Percentiles rank a stretch among this genome's conserved stretches.
Evolutionary conservation across 768 basidiomycete genomes (phyloP).

Genomic region (Glaciozyma antarctica): DNA sequence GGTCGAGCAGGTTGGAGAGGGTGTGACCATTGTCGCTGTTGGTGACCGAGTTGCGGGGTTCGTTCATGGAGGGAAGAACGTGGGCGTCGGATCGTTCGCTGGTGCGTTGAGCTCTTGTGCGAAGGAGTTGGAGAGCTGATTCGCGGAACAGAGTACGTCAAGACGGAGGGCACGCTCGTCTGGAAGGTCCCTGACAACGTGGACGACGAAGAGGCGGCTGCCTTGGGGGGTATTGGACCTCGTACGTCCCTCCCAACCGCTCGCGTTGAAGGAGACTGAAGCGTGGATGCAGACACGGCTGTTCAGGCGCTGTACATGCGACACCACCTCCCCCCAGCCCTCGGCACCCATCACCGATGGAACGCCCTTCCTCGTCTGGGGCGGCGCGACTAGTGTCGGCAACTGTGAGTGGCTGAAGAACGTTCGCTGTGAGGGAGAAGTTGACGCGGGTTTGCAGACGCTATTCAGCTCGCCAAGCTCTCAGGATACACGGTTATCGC

Average conservation of each 20-base stretch:
- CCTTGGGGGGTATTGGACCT: slow-evolving; percentile 6
- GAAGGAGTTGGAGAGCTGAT: background rate
- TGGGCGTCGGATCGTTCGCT: slow-evolving; percentile 12
- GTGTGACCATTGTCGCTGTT: slow-evolving; percentile 1
- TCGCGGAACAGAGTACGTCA: slow-evolving; percentile 8
- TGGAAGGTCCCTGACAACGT: slow-evolving; percentile 10
- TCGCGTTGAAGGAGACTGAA: no score
- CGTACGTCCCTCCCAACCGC: background rate
- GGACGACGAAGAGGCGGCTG: slow-evolving; percentile 8
- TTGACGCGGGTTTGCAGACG: slow-evolving; percentile 10
- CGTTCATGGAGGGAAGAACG: slow-evolving; percentile 8
- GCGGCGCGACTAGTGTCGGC: slow-evolving; percentile 9
- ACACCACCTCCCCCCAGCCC: background rate
- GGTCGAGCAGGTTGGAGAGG: slow-evolving; percentile 4
- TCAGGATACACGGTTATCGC: slow-evolving; percentile 46
- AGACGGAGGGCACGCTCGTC: slow-evolving; percentile 1
- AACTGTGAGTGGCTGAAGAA: background rate
- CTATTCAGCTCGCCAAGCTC: slow-evolving; percentile 44
- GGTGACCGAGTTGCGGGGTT: slow-evolving; percentile 17
- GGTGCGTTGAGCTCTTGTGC: background rate
- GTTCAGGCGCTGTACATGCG: slow-evolving; percentile 3
- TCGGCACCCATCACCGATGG: background rate
- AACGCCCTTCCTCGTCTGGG: slow-evolving; percentile 15
- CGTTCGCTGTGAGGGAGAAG: no score
- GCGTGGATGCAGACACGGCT: background rate